These are phyloP conservation scores for Entomortierella chlamydospora DNA, from an alignment of 192 early-diverging fungal species.

Conservation along the genomic window DNA sequence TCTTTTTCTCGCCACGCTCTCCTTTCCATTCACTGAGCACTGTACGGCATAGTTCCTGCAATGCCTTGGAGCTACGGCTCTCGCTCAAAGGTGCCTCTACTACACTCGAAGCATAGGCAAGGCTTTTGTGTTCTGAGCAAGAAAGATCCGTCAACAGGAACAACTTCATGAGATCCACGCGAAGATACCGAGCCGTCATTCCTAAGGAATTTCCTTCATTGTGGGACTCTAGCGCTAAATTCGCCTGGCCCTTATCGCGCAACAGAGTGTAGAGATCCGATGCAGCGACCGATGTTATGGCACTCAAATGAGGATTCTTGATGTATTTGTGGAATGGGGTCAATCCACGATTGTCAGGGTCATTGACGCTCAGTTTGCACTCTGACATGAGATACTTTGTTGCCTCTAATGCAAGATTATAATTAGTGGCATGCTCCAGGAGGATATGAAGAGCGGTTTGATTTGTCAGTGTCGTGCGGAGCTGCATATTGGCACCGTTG, in stretches of 20 bases:
- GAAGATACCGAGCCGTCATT: slow-evolving; percentile 42
- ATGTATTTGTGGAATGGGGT: slow-evolving; percentile 53
- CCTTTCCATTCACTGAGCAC: slow-evolving; percentile 42
- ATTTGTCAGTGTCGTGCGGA: slow-evolving; percentile 28
- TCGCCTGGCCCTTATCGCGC: slow-evolving; percentile 38
- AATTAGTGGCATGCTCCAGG: slow-evolving; percentile 47
- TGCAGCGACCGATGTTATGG: slow-evolving; percentile 34
- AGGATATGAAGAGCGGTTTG: slow-evolving; percentile 47
- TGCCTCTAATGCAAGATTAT: slow-evolving; percentile 26
- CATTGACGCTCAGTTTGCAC: slow-evolving; percentile 40
- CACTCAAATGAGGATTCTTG: slow-evolving; percentile 44
- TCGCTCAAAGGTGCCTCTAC: slow-evolving; percentile 51
- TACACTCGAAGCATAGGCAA: slow-evolving; percentile 27
- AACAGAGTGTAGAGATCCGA: slow-evolving; percentile 43
- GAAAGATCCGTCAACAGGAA: slow-evolving; percentile 42
- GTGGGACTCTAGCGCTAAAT: slow-evolving; percentile 31
- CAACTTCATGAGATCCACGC: slow-evolving; percentile 44
- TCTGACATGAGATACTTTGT: slow-evolving; percentile 35
- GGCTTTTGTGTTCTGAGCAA: slow-evolving; percentile 41
- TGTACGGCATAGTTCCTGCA: slow-evolving; percentile 27
- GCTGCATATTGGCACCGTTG: slow-evolving; percentile 48
- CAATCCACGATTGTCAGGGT: slow-evolving; percentile 41
- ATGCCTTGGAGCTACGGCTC: slow-evolving; percentile 24
- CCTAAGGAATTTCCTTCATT: slow-evolving; percentile 47
- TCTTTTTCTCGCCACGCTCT: slow-evolving; percentile 46